Conservation (phyloP, 495 filamentous ascomycete genomes). For the Aspergillus nidulans region DNA sequence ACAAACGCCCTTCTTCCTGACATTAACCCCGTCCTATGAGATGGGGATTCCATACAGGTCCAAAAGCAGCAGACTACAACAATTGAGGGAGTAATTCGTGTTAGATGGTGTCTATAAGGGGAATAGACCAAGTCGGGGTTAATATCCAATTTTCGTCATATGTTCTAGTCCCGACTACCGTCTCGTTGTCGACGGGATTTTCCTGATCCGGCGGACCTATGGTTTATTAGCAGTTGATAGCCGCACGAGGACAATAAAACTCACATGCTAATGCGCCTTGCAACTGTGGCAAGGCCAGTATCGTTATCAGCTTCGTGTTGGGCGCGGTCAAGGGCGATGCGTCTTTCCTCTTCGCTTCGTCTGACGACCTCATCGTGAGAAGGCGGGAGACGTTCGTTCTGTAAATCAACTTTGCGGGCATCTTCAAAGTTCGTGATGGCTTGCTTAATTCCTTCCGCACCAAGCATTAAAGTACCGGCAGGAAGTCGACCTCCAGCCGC, state of each 20-base stretch:
- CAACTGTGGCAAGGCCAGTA: conserved; percentile 73
- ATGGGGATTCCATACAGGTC: conserved; percentile 16
- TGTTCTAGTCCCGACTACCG: conserved; percentile 22
- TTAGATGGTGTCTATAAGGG: background rate
- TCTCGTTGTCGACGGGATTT: conserved; percentile 35
- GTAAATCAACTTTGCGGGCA: conserved; percentile 93
- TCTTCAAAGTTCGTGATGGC: conserved; percentile 98
- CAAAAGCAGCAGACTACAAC: conserved; percentile 7
- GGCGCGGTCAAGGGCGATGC: conserved; percentile 78
- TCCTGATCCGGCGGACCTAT: conserved; percentile 38
- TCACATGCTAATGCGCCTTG: conserved; percentile 94
- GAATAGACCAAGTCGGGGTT: conserved; percentile 1
- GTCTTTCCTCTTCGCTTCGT: conserved; percentile 71
- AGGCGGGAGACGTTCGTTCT: conserved; percentile 91
- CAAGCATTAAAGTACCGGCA: conserved; percentile 94
- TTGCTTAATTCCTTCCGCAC: conserved; percentile 97
- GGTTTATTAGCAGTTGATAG: conserved; percentile 2
- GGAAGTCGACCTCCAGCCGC: conserved; percentile 90
- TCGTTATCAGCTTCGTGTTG: conserved; percentile 88
- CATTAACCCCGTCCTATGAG: background rate
- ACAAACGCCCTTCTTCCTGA: background rate
- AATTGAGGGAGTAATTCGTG: conserved; percentile 3
- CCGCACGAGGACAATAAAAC: conserved; percentile 21
- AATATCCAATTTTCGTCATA: conserved; percentile 7
- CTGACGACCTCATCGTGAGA: conserved; percentile 85